These are phyloP conservation scores for Pichia sp. DNA, from an alignment of 1,139 yeast genomes.

Conservation along the genomic window DNA sequence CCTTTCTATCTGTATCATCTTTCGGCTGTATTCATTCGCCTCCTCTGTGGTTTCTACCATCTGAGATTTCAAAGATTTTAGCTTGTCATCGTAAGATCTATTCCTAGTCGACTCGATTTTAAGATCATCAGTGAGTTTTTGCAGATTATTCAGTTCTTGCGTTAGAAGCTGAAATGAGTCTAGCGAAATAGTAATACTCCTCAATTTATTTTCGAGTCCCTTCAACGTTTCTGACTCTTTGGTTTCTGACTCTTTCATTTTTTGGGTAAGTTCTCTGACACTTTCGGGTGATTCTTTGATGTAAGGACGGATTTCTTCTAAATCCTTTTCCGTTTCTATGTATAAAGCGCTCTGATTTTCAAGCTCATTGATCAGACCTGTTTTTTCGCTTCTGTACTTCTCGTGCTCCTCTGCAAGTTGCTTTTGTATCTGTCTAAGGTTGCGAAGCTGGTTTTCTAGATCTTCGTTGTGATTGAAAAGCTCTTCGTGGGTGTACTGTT, in stretches of 20 bases:
- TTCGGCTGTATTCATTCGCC: slow-evolving; percentile 47
- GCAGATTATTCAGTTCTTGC: slow-evolving; percentile 49
- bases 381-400: slow-evolving; percentile 61
- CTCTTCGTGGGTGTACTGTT: slow-evolving; percentile 38
- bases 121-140: slow-evolving; percentile 55
- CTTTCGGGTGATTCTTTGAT: slow-evolving; percentile 59
- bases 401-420: slow-evolving; percentile 60
- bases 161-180: slow-evolving; percentile 58
- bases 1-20: slow-evolving; percentile 46
- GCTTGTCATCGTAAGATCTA: slow-evolving; percentile 41
- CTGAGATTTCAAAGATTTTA: slow-evolving; percentile 41
- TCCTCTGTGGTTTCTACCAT: slow-evolving; percentile 44
- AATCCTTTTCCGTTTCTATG: slow-evolving; percentile 53
- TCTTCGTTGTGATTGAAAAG: slow-evolving; percentile 54
- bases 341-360: slow-evolving; percentile 53
- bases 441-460: slow-evolving; percentile 60
- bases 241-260: slow-evolving; percentile 47
- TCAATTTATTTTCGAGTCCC: slow-evolving; percentile 44
- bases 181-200: slow-evolving; percentile 51
- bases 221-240: slow-evolving; percentile 40
- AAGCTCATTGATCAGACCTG: slow-evolving; percentile 48
- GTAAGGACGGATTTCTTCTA: slow-evolving; percentile 57
- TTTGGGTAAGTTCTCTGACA: slow-evolving; percentile 51
- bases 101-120: slow-evolving; percentile 47
- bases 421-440: slow-evolving; percentile 62